Percentiles rank a stretch among this genome's conserved stretches.
Conservation (phyloP, 768 basidiomycete species). For the Trametes punicea region DNA sequence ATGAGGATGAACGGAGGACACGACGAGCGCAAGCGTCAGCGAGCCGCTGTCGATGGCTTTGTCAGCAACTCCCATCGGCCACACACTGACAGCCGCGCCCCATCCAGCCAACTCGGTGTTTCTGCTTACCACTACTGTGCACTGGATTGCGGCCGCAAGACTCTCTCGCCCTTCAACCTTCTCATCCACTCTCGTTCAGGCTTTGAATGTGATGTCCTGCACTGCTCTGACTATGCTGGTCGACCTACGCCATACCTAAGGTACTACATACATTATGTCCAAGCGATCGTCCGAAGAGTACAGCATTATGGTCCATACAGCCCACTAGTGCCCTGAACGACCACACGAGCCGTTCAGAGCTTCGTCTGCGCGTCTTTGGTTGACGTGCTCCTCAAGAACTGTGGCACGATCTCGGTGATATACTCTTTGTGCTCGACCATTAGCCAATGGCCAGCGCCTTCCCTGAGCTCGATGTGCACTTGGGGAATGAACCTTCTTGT, state of each 20-base stretch:
- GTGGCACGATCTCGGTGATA: slow-evolving; percentile 37
- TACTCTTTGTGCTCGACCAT: slow-evolving; percentile 59
- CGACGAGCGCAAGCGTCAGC: slow-evolving; percentile 14
- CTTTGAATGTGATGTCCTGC: too few species aligned
- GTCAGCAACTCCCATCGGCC: slow-evolving; percentile 18
- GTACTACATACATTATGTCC: background rate
- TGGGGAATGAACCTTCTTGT: slow-evolving; percentile 48
- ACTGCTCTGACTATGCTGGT: too few species aligned
- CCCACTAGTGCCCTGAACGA: background rate
- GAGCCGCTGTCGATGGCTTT: slow-evolving; percentile 13
- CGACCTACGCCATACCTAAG: background rate
- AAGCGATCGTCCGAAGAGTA: background rate
- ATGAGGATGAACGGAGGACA: slow-evolving; percentile 15
- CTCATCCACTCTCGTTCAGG: too few species aligned
- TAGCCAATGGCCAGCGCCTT: slow-evolving; percentile 66
- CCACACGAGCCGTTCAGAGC: background rate
- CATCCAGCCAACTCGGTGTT: slow-evolving; percentile 4
- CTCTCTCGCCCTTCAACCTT: too few species aligned
- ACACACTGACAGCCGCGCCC: too few species aligned
- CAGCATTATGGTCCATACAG: background rate
- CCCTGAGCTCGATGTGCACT: slow-evolving; percentile 49
- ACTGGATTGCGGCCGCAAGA: too few species aligned
- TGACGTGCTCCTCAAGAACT: background rate
- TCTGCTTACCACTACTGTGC: too few species aligned
- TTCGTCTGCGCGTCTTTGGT: slow-evolving; percentile 6